These are phyloP conservation scores for Chlamydomonas incerta DNA, from an alignment of 139 green algal genomes.

Conservation along the genomic window DNA sequence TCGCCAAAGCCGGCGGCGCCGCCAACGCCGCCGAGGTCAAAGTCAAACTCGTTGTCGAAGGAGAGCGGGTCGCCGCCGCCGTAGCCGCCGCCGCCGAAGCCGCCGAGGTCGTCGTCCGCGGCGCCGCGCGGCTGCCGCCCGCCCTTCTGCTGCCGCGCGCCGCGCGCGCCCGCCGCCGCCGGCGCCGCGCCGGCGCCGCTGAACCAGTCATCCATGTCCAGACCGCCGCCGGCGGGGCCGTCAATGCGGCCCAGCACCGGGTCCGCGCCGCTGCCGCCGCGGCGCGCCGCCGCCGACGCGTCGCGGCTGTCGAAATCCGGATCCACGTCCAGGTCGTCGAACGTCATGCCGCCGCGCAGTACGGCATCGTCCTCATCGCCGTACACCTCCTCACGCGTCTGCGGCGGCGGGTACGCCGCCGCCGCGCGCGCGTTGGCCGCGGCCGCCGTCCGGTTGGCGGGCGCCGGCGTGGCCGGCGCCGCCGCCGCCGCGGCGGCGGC, in stretches of 20 bases:
- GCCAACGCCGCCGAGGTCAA: too few species aligned
- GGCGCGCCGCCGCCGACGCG: not conserved
- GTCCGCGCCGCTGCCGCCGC: not conserved
- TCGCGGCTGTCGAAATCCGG: not conserved
- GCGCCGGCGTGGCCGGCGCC: too few species aligned
- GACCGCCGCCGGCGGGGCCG: not conserved
- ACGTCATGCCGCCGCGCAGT: too few species aligned
- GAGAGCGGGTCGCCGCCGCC: not conserved
- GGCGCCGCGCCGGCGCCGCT: not conserved
- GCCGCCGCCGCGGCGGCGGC: too few species aligned
- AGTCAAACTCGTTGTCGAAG: too few species aligned
- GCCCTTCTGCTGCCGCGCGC: not conserved
- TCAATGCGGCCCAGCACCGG: not conserved
- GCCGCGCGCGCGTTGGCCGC: too few species aligned
- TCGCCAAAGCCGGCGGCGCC: not conserved
- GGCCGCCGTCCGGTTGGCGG: too few species aligned
- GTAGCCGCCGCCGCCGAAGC: too few species aligned
- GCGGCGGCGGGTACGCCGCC: too few species aligned
- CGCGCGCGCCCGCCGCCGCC: not conserved
- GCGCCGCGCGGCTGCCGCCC: too few species aligned
- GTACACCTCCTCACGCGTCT: not conserved
- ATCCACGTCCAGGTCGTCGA: too few species aligned
- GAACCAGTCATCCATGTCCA: slow-evolving; percentile 35
- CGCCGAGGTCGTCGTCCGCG: not conserved
- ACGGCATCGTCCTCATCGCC: too few species aligned